Base-by-base conservation (phyloP, 192 early-diverging fungal species). In the Chytriomyces sp. region DNA sequence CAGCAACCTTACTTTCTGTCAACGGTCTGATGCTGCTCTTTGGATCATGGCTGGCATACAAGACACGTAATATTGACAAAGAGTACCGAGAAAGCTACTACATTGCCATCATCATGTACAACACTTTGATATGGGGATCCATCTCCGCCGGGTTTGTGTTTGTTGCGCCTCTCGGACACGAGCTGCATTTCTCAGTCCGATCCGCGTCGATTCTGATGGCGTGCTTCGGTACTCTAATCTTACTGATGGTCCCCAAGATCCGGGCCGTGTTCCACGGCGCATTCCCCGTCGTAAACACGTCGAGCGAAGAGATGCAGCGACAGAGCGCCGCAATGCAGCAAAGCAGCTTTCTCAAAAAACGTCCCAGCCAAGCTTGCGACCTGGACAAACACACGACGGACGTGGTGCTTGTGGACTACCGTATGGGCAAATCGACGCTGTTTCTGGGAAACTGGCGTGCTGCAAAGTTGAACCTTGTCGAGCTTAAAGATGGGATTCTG, bases 91-190 rank as follows among this genome's bases (percentile, higher is more conserved):
- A 57, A 57, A 57, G 53, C 20, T 57, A n/a, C 20, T 57, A 20
- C 1, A 57, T 57, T 57, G 53, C 53, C 13, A 57, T 57, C 53
- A 57, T 57, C 53, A 57, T 57, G 53, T 57, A 57, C 53, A 57
- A 57, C 53, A 57, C 53, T 57, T 20, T 57, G 16, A 57, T 57
- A n/a, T 57, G 53, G 53, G 53, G 53, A 5, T 13, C 3, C 53
- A 57, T 57, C 20, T 13, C 53, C 1, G 13, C 16, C 2, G 13
- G 16, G 16, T 20, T 57, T 20, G 53, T 57, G 16, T 57, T 57
- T 57, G 3, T 57, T 5, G 53, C 13, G 53, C 13, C 16, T 20
- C 53, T 57, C 20, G 53, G 53, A 20, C 13, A 57, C 53, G 53
- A 57, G 53, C 20, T 57, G 53, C 53, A 57, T 57, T 57, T 57